phyloP scores from a whole-genome alignment of 2,329 filamentous ascomycete species.

The Pseudofabraea citricarpa region DNA sequence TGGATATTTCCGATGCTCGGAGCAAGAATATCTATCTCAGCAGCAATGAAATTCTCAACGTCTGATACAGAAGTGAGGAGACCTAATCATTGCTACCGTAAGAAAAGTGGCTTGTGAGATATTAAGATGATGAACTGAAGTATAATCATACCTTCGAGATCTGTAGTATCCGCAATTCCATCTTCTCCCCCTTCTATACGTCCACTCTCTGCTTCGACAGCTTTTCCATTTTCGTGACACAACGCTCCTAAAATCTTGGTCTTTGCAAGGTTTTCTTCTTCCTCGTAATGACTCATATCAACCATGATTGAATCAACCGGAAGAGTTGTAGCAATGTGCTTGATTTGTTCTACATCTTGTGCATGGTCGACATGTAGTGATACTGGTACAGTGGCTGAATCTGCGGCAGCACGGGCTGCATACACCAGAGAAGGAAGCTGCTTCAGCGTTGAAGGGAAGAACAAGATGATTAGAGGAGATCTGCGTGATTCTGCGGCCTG shows the following conservation, averaged over 20 bases:
- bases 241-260: constrained; percentile 60
- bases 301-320: constrained; percentile 70
- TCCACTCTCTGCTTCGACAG: too few species aligned
- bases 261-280: constrained; percentile 59
- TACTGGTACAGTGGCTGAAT: constrained; percentile 50
- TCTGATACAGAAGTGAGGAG: constrained; percentile 59
- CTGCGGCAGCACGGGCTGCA: constrained; percentile 42
- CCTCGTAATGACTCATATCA: constrained; percentile 68
- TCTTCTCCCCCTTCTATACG: constrained; percentile 10
- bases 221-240: constrained; percentile 59
- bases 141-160: constrained; percentile 37
- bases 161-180: constrained; percentile 5
- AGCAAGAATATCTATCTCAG: constrained; percentile 60
- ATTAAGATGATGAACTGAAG: too few species aligned
- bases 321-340: constrained; percentile 43
- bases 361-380: constrained; percentile 62
- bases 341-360: constrained; percentile 52
- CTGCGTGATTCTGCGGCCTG: constrained; percentile 62
- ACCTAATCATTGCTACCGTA: too few species aligned
- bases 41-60: constrained; percentile 54
- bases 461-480: constrained; percentile 65
- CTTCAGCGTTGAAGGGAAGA: constrained; percentile 69
- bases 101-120: too few species aligned
- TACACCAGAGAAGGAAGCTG: constrained; percentile 31
- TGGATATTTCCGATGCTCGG: constrained; percentile 64